A percentile compares a stretch with the other conserved stretches of the same genome.
These are phyloP conservation scores for Geoglossum cookeanum DNA, from an alignment of 2,329 filamentous ascomycete species.

Conservation along the genomic window DNA sequence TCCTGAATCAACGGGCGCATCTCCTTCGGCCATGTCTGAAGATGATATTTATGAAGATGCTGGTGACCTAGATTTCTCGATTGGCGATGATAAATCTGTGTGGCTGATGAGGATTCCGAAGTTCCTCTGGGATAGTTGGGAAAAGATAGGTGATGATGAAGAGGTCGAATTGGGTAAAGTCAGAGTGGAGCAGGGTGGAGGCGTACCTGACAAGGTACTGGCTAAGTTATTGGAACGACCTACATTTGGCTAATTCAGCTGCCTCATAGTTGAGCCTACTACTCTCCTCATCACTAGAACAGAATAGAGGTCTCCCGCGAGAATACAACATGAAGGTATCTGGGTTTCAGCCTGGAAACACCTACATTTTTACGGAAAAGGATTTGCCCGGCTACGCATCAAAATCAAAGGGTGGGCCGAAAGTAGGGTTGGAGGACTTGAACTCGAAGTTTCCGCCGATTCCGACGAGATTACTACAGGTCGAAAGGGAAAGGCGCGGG, in stretches of 20 bases:
- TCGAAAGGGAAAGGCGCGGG: conserved; percentile 1
- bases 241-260: not conserved
- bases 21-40: conserved; percentile 30
- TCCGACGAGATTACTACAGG: conserved; percentile 8
- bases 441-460: conserved; percentile 10
- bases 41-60: conserved; percentile 54
- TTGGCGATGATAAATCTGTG: conserved; percentile 25
- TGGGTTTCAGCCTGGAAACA: conserved; percentile 53
- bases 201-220: conserved; percentile 28
- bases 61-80: conserved; percentile 41
- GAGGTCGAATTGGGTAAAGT: conserved; percentile 68
- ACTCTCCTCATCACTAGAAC: conserved; percentile 40
- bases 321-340: conserved; percentile 69
- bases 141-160: conserved; percentile 55
- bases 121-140: conserved; percentile 67
- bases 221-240: conserved; percentile 4
- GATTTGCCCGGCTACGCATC: conserved; percentile 59
- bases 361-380: conserved; percentile 84
- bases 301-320: conserved; percentile 61
- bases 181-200: conserved; percentile 35
- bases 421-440: conserved; percentile 23
- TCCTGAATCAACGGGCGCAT: conserved; percentile 24
- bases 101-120: conserved; percentile 66
- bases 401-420: conserved; percentile 12
- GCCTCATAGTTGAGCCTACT: conserved; percentile 44